Percentiles rank a stretch among this genome's conserved stretches.
Evolutionary conservation across 352 stramenopile genomes (phyloP).

Genomic region (Globisporangium parvum): DNA sequence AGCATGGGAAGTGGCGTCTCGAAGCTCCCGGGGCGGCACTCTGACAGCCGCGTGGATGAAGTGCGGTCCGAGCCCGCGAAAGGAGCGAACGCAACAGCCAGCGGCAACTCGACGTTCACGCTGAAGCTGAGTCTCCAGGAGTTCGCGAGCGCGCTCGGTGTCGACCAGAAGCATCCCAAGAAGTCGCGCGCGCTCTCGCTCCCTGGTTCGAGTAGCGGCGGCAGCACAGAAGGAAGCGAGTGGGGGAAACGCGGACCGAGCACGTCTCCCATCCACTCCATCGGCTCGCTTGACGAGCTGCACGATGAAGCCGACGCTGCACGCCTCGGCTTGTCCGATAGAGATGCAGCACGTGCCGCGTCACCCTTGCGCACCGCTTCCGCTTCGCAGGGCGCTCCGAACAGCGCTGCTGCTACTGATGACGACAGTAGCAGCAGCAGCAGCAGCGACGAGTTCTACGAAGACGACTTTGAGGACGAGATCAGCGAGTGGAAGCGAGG

Average conservation of each 20-base stretch:
- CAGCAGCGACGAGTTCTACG: slow-evolving; percentile 22
- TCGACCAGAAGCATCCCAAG: background rate
- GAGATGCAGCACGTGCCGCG: background rate
- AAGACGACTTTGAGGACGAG: slow-evolving; percentile 38
- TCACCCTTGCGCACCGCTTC: background rate
- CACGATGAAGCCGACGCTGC: background rate
- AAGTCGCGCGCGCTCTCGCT: slow-evolving; percentile 13
- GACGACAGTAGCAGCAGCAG: slow-evolving; percentile 1
- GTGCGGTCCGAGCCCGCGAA: slow-evolving; percentile 5
- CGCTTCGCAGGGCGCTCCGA: background rate
- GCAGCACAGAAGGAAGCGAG: background rate
- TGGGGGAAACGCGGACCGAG: slow-evolving; percentile 3
- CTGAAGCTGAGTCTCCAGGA: slow-evolving; percentile 13
- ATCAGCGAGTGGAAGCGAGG: slow-evolving; percentile 54
- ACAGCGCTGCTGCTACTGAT: background rate
- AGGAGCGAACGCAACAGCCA: background rate
- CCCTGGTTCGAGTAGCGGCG: slow-evolving; percentile 4
- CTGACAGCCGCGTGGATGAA: slow-evolving; percentile 25
- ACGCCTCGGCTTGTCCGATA: background rate
- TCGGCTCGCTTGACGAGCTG: slow-evolving; percentile 8
- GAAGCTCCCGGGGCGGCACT: slow-evolving; percentile 19
- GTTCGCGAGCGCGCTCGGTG: slow-evolving; percentile 3
- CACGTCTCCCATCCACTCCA: slow-evolving; percentile 1
- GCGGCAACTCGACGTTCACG: slow-evolving; percentile 13
- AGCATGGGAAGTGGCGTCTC: slow-evolving; percentile 39